Percentiles rank a stretch among this genome's conserved stretches.
phyloP scores from a whole-genome alignment of 1,284 basidiomycete species.

The Trametes hirsuta region DNA sequence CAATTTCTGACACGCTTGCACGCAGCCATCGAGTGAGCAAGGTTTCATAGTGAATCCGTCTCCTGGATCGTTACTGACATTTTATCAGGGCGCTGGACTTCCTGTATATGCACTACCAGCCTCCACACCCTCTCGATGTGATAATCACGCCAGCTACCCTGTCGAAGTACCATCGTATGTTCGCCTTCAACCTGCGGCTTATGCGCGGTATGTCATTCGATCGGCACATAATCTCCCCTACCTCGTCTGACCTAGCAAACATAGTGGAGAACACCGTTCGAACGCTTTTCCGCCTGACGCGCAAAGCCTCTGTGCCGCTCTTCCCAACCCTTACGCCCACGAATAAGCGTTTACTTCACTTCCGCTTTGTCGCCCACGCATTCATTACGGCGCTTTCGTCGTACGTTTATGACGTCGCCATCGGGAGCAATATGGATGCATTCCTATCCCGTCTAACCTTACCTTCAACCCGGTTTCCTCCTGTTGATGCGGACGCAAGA shows the following conservation, averaged over 20 bases:
- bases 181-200: slow-evolving; percentile 77
- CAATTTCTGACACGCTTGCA: slow-evolving; percentile 2
- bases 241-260: slow-evolving; percentile 4
- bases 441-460: slow-evolving; percentile 48
- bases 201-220: slow-evolving; percentile 59
- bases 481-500: background rate
- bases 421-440: slow-evolving; percentile 72
- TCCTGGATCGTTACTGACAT: slow-evolving; percentile 10
- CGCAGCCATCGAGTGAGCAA: slow-evolving; percentile 64
- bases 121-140: slow-evolving; percentile 70
- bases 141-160: slow-evolving; percentile 71
- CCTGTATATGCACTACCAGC: slow-evolving; percentile 84
- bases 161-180: slow-evolving; percentile 84
- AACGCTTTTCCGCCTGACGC: slow-evolving; percentile 67
- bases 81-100: slow-evolving; percentile 78
- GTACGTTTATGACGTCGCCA: slow-evolving; percentile 79
- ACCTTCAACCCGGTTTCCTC: background rate
- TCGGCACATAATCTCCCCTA: background rate
- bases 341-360: slow-evolving; percentile 59
- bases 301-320: slow-evolving; percentile 45
- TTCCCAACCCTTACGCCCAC: slow-evolving; percentile 61
- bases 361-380: slow-evolving; percentile 73
- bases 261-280: slow-evolving; percentile 74
- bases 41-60: background rate
- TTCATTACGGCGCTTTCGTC: slow-evolving; percentile 68